Conservation (phyloP, 2,329 filamentous ascomycete genomes). For the Aspergillus quadrilineatus region DNA sequence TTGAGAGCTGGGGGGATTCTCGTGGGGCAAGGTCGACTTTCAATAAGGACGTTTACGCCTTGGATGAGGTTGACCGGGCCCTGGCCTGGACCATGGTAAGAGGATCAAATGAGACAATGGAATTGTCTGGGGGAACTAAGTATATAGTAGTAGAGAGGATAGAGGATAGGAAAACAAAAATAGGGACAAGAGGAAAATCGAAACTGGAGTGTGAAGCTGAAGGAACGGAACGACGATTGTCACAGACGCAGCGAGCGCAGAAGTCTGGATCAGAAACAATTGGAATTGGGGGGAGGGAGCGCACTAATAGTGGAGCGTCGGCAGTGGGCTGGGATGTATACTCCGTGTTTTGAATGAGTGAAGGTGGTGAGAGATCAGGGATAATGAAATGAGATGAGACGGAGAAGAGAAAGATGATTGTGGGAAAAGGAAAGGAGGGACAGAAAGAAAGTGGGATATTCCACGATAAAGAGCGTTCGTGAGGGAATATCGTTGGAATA, state of each 20-base stretch:
- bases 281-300: slow-evolving; percentile 10
- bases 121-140: slow-evolving; percentile 8
- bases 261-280: slow-evolving; percentile 13
- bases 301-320: slow-evolving; percentile 6
- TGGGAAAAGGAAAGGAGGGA: background rate
- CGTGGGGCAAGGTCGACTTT: background rate
- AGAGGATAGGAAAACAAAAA: slow-evolving; percentile 6
- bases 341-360: background rate
- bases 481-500: slow-evolving; percentile 6
- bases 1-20: background rate
- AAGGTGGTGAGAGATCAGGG: background rate
- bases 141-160: background rate
- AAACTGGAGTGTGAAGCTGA: slow-evolving; percentile 6
- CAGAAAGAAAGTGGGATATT: slow-evolving; percentile 10
- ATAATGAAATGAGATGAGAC: background rate
- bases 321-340: background rate
- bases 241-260: slow-evolving; percentile 4
- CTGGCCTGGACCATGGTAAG: slow-evolving; percentile 20
- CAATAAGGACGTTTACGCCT: slow-evolving; percentile 16
- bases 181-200: slow-evolving; percentile 5
- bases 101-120: slow-evolving; percentile 5
- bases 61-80: slow-evolving; percentile 14
- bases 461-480: slow-evolving; percentile 7
- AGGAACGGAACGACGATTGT: slow-evolving; percentile 16
- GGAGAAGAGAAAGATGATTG: background rate